Base-by-base conservation (phyloP, 2,329 filamentous ascomycete species). In the Pseudocercospora fuligena region DNA sequence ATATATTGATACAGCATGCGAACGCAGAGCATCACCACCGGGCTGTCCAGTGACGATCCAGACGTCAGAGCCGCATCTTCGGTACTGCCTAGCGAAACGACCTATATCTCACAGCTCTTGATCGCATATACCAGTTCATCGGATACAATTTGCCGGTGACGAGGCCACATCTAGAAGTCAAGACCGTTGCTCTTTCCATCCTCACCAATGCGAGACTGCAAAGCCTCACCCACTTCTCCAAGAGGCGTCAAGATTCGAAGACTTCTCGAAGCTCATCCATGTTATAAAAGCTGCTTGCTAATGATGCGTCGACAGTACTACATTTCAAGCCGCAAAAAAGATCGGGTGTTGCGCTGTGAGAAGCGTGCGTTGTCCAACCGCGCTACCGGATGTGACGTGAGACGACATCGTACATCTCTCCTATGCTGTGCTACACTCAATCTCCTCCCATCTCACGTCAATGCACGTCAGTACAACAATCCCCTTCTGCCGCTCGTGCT, bases 331-430 rank as follows among this genome's bases (percentile, higher is more conserved):
- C 46, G n/a, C n/a, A 19, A 47, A 23, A 23, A 23, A 21, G n/a
- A 49, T 49, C 46, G 51, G 51, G 51, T 54, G 51, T 53, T 53
- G 49, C 49, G 49, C 49, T 29, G 46, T 16, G 8, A 40, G 25
- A 54, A 54, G 51, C 51, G 25, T 54, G 51, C 51, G 51, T 27
- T 54, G 51, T 54, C 25, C 51, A 27, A 53, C 49, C 49, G 23
- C 49, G 49, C 49, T 16, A 27, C 23, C 63, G 63, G 63, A 59
- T 65, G 63, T 65, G 59, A 65, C 63, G 63, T 65, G 63, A 51
- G 63, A 65, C 63, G 43, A 31, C 54, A 40, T 33, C 54, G 4
- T 27, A 33, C 54, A 33, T 59, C 56, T 65, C 63, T 65, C 63
- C 57, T 57, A 65, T 65, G 63, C 63, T 29, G 63, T 65, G 57